Conservation (phyloP, 371 early-diverging fungal genomes). For the Mortierella sp. region DNA sequence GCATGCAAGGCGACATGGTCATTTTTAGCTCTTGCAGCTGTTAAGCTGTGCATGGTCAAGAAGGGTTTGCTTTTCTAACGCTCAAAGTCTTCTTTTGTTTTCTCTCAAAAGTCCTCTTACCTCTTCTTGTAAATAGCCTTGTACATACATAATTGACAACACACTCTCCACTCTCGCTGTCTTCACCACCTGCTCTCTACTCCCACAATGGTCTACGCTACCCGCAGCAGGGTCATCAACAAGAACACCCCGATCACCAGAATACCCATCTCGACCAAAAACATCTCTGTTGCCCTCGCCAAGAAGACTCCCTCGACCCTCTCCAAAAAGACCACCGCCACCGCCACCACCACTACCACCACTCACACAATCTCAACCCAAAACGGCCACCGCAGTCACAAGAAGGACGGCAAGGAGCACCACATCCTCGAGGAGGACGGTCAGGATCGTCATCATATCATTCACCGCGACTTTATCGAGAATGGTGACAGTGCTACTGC, state of each 20-base stretch:
- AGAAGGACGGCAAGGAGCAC: slow-evolving; percentile 29
- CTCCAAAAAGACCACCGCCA: background rate
- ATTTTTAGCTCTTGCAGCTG: no score
- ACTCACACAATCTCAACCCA: slow-evolving; percentile 4
- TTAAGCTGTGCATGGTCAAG: no score
- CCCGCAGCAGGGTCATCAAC: slow-evolving; percentile 24
- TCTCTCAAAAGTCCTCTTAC: background rate
- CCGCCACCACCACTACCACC: background rate
- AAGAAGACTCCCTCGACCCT: background rate
- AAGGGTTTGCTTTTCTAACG: background rate
- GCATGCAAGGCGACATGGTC: background rate
- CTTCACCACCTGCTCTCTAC: background rate
- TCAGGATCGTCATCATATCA: slow-evolving; percentile 24
- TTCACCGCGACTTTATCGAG: slow-evolving; percentile 16
- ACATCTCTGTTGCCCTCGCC: background rate
- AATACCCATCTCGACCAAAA: slow-evolving; percentile 6
- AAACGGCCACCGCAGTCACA: background rate
- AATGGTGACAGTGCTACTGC: background rate
- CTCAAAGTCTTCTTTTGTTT: background rate
- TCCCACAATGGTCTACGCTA: slow-evolving; percentile 27
- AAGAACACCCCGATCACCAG: background rate
- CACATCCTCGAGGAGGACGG: slow-evolving; percentile 21
- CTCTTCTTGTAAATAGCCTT: background rate
- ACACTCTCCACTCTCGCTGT: background rate
- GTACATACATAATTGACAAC: background rate